phyloP scores from a whole-genome alignment of 176 grass and related monocot genomes.

The Cymbopogon citratus region DNA sequence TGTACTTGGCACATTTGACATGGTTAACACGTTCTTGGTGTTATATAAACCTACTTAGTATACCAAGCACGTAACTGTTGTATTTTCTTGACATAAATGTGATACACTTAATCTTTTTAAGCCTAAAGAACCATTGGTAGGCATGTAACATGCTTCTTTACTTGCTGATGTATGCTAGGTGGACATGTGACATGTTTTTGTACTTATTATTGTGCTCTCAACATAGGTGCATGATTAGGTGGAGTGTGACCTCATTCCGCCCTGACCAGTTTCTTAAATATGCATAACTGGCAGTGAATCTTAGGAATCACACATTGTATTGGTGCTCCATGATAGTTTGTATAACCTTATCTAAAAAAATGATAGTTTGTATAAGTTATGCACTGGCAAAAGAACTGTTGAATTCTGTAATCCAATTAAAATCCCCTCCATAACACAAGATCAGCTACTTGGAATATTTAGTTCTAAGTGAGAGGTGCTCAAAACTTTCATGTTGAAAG shows the following conservation, averaged over 20 bases:
- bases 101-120: not conserved
- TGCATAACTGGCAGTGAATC: slow-evolving; percentile 21
- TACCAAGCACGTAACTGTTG: not conserved
- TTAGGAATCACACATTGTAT: not conserved
- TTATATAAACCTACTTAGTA: not conserved
- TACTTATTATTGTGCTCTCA: not conserved
- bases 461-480: not conserved
- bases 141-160: not conserved
- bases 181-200: not conserved
- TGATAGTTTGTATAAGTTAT: slow-evolving; percentile 2
- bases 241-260: not conserved
- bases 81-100: not conserved
- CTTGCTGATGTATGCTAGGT: not conserved
- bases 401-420: not conserved
- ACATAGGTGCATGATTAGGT: not conserved
- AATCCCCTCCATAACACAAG: not conserved
- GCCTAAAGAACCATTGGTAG: not conserved
- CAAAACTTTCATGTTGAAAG: slow-evolving; percentile 3
- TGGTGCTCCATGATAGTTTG: not conserved
- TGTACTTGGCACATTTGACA: not conserved
- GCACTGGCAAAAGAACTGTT: not conserved
- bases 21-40: not conserved
- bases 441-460: not conserved
- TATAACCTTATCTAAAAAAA: too few relatives aligned
- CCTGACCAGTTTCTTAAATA: not conserved